These are phyloP conservation scores for Salix udensis DNA, from an alignment of 345 rosid species.

Conservation along the genomic window DNA sequence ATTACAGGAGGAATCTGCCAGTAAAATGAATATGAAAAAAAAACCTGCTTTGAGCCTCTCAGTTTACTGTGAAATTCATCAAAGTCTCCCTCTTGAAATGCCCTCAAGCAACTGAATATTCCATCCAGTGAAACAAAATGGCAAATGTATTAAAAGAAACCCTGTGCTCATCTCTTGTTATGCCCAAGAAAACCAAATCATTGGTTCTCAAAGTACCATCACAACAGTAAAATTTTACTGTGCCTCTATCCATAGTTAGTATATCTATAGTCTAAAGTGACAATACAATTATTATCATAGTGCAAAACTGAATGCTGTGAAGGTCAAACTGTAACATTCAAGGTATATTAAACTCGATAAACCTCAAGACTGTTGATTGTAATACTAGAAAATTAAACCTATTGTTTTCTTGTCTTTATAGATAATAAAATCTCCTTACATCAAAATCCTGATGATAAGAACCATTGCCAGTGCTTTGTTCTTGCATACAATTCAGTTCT, in stretches of 20 bases:
- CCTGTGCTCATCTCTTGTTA: background rate
- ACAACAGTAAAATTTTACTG: background rate
- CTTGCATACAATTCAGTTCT: too few relatives aligned
- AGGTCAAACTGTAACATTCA: background rate
- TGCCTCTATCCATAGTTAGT: background rate
- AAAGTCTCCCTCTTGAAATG: constrained; percentile 77
- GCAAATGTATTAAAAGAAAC: background rate
- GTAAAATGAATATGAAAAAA: constrained; percentile 9
- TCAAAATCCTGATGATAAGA: too few relatives aligned
- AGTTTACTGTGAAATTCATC: constrained; percentile 61
- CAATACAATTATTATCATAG: too few relatives aligned
- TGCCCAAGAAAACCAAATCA: background rate
- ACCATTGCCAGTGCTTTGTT: too few relatives aligned
- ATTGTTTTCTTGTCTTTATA: too few relatives aligned
- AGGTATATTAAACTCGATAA: background rate
- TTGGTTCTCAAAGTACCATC: background rate
- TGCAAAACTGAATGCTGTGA: background rate
- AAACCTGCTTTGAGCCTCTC: constrained; percentile 72
- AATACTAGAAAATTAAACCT: too few relatives aligned
- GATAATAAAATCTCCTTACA: too few relatives aligned
- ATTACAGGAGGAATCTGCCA: constrained; percentile 12
- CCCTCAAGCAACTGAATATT: constrained; percentile 69
- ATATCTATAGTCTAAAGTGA: background rate
- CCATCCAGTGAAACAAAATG: constrained; percentile 21
- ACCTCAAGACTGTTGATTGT: background rate